Evolutionary conservation across 2,329 filamentous ascomycete species (phyloP).

Genomic region (Ophiosphaerella korrae): DNA sequence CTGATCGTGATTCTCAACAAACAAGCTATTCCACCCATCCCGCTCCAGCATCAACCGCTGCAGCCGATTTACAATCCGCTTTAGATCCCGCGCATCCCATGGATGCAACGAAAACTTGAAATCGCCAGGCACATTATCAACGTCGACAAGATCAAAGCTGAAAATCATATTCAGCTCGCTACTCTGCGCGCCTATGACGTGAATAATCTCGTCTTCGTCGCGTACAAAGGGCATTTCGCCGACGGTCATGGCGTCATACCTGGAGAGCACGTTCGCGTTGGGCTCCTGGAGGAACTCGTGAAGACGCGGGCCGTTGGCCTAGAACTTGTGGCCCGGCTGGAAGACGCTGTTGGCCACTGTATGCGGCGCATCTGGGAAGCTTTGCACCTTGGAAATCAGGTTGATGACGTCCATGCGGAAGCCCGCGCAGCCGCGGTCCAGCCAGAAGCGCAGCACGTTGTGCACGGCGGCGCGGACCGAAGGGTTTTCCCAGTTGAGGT

Average conservation of each 20-base stretch:
- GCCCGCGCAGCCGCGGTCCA: constrained; percentile 67
- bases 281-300: constrained; percentile 73
- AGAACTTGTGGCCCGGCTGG: constrained; percentile 58
- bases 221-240: constrained; percentile 65
- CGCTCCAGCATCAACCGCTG: constrained; percentile 47
- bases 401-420: constrained; percentile 52
- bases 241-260: constrained; percentile 69
- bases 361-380: constrained; percentile 34
- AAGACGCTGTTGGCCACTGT: constrained; percentile 40
- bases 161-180: constrained; percentile 72
- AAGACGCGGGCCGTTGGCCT: constrained; percentile 70
- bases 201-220: constrained; percentile 55
- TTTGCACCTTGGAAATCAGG: constrained; percentile 43
- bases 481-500: constrained; percentile 80
- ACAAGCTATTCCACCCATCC: constrained; percentile 55
- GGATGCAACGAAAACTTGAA: constrained; percentile 42
- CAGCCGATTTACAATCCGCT: constrained; percentile 38
- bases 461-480: constrained; percentile 72
- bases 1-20: constrained; percentile 61
- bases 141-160: constrained; percentile 52
- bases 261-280: constrained; percentile 60
- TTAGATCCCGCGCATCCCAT: constrained; percentile 43
- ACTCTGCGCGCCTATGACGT: constrained; percentile 49
- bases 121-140: constrained; percentile 44
- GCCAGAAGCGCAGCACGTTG: constrained; percentile 77